Base-by-base conservation (phyloP, 257 asterid genomes). In the Oldenlandia corymbosa region DNA sequence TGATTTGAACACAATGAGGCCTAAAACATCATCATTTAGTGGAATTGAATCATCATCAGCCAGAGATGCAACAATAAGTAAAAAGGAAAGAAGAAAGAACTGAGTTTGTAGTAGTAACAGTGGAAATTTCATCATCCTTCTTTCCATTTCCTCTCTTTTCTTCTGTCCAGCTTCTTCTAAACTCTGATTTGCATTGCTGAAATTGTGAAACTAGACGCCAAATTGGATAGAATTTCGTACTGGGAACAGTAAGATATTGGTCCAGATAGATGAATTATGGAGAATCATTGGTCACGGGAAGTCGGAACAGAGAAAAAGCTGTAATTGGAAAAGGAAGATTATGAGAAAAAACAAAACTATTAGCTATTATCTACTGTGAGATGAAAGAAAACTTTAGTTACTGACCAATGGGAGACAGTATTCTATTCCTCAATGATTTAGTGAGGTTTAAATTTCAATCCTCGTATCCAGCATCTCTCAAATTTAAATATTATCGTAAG, bases 1-100 rank as follows among this genome's bases (percentile, higher is more conserved):
- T 28, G 97, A 80, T 64, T 92, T 88, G 85, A 92, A 85, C 41
- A 92, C 98, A 58, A 92, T 79, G 78, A 92, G 97, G 65, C 95
- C 98, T 41, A 88, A 58, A 55, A 92, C 91, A 50, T 92, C 98
- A 70, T 92, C 98, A 78, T 87, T 85, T 2, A 92, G 82, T 39
- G 59, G 85, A 32, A 84, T 77, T 0, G 79, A 42, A 30, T 79
- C 83, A 46, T 62, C 83, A 18, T 18, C 13, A 32, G 24, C 67
- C 10, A 56, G 32, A n/a, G 60, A 43, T 57, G 60, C 67, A 3
- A 59, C 2, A 2, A 10, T n/a, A n/a, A n/a, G n/a, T n/a, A n/a
- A 65, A 20, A 73, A 50, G 17, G 61, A 53, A 24, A 74, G 58
- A 32, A 70, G 20, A 34, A 80, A 66, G 24, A 73, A 5, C 18